These are phyloP conservation scores for Gastrodia elata DNA, from an alignment of 106 monocot genomes.

Conservation along the genomic window DNA sequence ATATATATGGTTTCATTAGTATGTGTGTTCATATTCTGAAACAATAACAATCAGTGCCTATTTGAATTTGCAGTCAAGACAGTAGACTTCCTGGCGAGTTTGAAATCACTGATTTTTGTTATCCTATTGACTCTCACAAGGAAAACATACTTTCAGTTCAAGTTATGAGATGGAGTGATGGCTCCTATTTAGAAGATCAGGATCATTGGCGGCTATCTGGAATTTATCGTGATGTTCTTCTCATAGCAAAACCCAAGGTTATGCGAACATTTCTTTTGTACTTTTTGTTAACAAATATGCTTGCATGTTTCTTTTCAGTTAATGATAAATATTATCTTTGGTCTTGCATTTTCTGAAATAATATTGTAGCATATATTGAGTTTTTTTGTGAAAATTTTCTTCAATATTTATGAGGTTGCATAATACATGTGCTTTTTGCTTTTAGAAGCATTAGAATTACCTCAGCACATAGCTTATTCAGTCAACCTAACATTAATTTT, in stretches of 20 bases:
- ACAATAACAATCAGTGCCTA: not conserved
- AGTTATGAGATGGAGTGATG: conserved; percentile 98
- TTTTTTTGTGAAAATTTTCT: not conserved
- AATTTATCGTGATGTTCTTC: conserved; percentile 90
- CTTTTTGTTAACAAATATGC: not conserved
- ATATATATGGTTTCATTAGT: not conserved
- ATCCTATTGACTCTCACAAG: conserved; percentile 60
- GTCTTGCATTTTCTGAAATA: not conserved
- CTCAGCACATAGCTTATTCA: not conserved
- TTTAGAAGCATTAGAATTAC: not conserved
- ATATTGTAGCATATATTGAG: not conserved
- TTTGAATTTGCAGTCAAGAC: conserved; percentile 59
- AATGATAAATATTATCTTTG: not conserved
- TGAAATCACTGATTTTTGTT: conserved; percentile 84
- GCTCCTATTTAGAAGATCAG: conserved; percentile 98
- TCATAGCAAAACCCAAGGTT: conserved; percentile 90
- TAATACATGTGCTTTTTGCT: not conserved
- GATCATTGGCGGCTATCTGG: conserved; percentile 99
- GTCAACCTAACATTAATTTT: not conserved
- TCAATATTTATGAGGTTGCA: not conserved
- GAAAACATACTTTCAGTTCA: conserved; percentile 92
- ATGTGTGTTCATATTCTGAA: not conserved
- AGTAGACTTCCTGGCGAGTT: conserved; percentile 99
- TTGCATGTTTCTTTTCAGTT: not conserved
- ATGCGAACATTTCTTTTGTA: not conserved